Evolutionary conservation across 2,329 filamentous ascomycete species (phyloP), one percentile per base, ranked within the genome.

Genomic region (Aspergillus oerlinghausenensis): DNA sequence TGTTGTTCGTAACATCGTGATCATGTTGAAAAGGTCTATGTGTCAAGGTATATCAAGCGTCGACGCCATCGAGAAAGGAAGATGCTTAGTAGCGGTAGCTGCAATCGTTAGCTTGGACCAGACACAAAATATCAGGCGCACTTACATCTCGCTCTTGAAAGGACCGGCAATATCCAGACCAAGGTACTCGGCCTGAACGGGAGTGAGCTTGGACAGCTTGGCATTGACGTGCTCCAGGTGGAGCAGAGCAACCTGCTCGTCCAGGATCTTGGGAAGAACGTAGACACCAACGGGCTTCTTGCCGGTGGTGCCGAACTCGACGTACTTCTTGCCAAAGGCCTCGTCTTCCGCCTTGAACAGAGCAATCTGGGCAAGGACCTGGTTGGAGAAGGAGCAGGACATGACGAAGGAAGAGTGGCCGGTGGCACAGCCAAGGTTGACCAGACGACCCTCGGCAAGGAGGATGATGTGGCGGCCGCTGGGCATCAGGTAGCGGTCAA

Each of bases 381-480:
- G 94, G 89, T 99, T 99, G 86, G 92, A 96, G 89, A 99, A 99
- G 64, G 93, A 97, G 89, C 94, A 99, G 71, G 92, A 97, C 94
- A 99, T 97, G 84, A 99, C 94, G 80, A 99, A 99, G 53, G 93
- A 97, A 68, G 92, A 96, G 89, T 99, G 94, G 68, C 94, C 94
- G 64, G 94, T 99, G 75, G 94, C 94, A 80, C 94, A 99, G 79
- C 94, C 94, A 70, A 99, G 85, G 88, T 99, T 99, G 82, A 99
- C 94, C 65, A 99, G 89, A 84, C 94, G 93, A 70, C 94, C 94
- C 84, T 97, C 94, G 63, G 94, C 94, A 64, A 99, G 87, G 72
- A 99, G 92, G 80, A 99, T 96, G 84, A 99, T 92, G 86, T 97
- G 88, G 72, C 90, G 88, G 80, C 94, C 94, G 80, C 77, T 94